Evolutionary conservation across 169 alveolate genomes (phyloP).

Genomic region (Plasmodium berghei): DNA sequence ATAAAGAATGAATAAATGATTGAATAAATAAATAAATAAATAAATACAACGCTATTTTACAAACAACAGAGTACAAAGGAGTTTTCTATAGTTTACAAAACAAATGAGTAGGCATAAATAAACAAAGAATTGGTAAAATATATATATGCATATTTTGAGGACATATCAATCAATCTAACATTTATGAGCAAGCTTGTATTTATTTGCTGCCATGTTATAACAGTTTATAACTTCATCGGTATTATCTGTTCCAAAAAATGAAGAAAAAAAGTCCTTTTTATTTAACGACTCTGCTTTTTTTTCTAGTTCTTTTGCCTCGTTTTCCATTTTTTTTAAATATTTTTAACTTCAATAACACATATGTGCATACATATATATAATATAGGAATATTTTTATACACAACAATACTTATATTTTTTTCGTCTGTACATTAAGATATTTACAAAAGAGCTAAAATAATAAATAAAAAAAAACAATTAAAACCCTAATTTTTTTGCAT

Average conservation of each 20-base stretch:
- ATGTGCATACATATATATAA: no score
- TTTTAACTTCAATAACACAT: background rate
- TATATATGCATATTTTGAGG: background rate
- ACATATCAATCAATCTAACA: constrained; percentile 15
- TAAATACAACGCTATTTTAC: background rate
- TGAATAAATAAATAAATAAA: background rate
- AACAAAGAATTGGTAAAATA: background rate
- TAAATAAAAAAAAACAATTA: no score
- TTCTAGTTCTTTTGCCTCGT: constrained; percentile 67
- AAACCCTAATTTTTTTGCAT: no score
- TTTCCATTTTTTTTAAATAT: constrained; percentile 19
- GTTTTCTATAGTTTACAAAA: background rate
- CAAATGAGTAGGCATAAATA: background rate
- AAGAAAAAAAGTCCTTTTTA: constrained; percentile 65
- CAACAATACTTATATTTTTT: no score
- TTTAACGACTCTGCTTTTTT: constrained; percentile 60
- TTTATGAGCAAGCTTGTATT: constrained; percentile 61
- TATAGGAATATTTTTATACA: no score
- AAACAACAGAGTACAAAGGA: background rate
- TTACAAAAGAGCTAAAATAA: no score
- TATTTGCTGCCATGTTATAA: constrained; percentile 63
- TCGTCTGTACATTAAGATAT: no score
- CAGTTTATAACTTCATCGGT: constrained; percentile 65
- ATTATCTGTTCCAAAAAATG: constrained; percentile 69
- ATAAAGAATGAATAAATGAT: background rate